Evolutionary conservation across 192 early-diverging fungal genomes (phyloP), one percentile per base, ranked within the genome.

Genomic region (Bifiguratus adelaidae): DNA sequence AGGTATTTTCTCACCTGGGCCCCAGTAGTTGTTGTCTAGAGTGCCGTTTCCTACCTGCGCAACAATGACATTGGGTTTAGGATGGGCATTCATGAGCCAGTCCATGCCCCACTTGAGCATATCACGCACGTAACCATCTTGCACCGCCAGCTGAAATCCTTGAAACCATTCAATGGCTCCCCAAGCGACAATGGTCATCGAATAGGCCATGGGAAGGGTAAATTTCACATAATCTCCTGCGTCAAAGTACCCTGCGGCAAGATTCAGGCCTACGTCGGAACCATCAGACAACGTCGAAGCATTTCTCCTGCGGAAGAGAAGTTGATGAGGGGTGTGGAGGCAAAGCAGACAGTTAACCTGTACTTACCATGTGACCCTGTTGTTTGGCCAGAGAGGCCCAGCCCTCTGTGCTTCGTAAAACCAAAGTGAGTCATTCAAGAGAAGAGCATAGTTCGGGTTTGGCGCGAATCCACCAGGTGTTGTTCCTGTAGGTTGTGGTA

Each of bases 41-140:
- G 52, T 34, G 20, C 35, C 53, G 8, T 55, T 23, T 4, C 74
- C 44, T 54, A 70, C 71, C 50, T 72, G 69, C 19, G 70, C 73
- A 48, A 60, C 70, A 18, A 79, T 50, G 6, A 61, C 62, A 42
- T 73, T 57, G 36, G 58, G 41, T 20, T 72, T 53, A 36, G 73
- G 71, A 50, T 79, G 75, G 3, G 74, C 74, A 32, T 74, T 71
- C 25, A 76, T 68, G 30, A 79, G 30, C 74, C 75, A 79, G 42
- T 79, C 75, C 38, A 65, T 79, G 22, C 75, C 71, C 71, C 72
- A 77, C 32, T 68, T 68, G 4, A 79, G 29, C 65, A 65, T 76
- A 42, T 61, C 61, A 29, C 53, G 41, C 1, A 79, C 44, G 33
- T 75, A 65, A 0, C 40, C 34, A 11, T 55, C 56, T 47, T 77